Base-by-base conservation (phyloP, 768 basidiomycete genomes). In the Podaxis sp. region DNA sequence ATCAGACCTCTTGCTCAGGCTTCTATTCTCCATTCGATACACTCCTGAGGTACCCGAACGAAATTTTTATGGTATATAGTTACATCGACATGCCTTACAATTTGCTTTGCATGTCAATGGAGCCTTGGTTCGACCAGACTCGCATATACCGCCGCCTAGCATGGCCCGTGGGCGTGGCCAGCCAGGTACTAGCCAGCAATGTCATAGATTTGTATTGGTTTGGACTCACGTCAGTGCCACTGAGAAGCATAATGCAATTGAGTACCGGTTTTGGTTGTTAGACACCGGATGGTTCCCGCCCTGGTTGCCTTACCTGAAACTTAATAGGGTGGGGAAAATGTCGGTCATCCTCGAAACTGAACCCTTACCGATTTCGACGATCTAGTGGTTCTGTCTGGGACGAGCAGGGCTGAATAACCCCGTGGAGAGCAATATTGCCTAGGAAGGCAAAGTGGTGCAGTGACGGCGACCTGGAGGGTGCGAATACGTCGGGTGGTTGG, bases 281-380 rank as follows among this genome's bases (percentile, higher is more conserved):
- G n/a, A 46, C 4, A 17, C 56, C 56, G 41, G 24, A 10, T 28
- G 15, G 56, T 22, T 0, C 1, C 28, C 58, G 33, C 38, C 49
- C 49, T 52, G 58, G 58, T 28, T 50, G 37, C 22, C 36, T 50
- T 30, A 49, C 33, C 44, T 28, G 57, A n/a, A 22, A 58, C 46
- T 41, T 17, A 58, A 58, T 58, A 7, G 30, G 26, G 20, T 8
- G 36, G 54, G 48, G 57, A 12, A 11, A 20, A 5, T 46, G 44
- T 17, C 7, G 44, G 10, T 17, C 15, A 20, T 22, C 15, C n/a
- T 46, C 44, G 17, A 46, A 7, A 17, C n/a, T 46, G 44, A 46
- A 46, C 5, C 20, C 4, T 46, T 17, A 12, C 40, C 15, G 44
- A 22, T 46, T 20, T 46, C 44, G n/a, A 17, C 17, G 44, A 46